Conservation (phyloP, 306 rosid species). For the Inga oerstediana region DNA sequence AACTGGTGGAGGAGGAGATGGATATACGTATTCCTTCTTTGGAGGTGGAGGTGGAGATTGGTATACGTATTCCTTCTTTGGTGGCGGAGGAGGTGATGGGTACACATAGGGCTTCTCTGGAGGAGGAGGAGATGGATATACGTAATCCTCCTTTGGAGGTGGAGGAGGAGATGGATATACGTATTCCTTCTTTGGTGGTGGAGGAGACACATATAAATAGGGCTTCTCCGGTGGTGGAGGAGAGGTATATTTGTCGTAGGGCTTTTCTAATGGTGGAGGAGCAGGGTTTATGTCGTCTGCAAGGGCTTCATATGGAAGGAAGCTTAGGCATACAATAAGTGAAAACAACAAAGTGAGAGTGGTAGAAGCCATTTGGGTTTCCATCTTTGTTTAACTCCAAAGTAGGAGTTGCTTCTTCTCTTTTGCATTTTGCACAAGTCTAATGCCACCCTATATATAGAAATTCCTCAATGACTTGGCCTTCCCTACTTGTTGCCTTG, state of each 20-base stretch:
- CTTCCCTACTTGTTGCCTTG: not conserved
- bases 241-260: not conserved
- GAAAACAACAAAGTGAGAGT: constrained; percentile 48
- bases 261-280: constrained; percentile 12
- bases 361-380: constrained; percentile 50
- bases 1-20: not conserved
- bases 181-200: constrained; percentile 25
- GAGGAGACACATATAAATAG: not conserved
- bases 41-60: not conserved
- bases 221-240: constrained; percentile 1
- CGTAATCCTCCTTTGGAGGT: not conserved
- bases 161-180: constrained; percentile 1
- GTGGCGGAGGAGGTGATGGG: constrained; percentile 2
- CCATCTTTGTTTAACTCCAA: constrained; percentile 37
- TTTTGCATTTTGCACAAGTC: not conserved
- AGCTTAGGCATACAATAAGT: constrained; percentile 40
- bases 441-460: constrained; percentile 52
- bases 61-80: not conserved
- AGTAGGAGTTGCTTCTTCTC: constrained; percentile 39
- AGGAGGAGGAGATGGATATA: constrained; percentile 14
- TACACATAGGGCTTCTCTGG: not conserved
- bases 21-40: not conserved
- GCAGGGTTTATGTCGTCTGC: constrained; percentile 43
- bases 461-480: constrained; percentile 7
- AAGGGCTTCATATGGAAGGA: constrained; percentile 37